These are phyloP conservation scores for Yarrowia keelungensis DNA, from an alignment of 805 yeast species.

Conservation along the genomic window DNA sequence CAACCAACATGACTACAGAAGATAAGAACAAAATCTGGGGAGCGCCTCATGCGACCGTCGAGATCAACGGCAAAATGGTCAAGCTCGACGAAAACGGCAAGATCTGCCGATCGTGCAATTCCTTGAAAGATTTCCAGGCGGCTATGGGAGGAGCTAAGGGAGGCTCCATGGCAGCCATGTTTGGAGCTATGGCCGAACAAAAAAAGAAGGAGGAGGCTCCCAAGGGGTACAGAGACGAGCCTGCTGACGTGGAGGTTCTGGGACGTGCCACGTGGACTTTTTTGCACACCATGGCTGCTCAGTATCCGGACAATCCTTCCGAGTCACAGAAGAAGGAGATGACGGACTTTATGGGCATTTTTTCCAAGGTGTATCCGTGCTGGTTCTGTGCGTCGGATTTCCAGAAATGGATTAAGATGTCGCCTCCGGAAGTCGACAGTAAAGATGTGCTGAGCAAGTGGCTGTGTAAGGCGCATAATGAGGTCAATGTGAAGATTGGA, in stretches of 20 bases:
- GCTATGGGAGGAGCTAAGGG: constrained; percentile 52
- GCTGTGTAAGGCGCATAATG: constrained; percentile 95
- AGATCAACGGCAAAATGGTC: constrained; percentile 36
- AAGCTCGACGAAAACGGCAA: constrained; percentile 34
- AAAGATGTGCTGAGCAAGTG: constrained; percentile 86
- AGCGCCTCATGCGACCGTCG: constrained; percentile 32
- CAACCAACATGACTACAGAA: neutral
- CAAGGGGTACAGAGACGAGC: constrained; percentile 62
- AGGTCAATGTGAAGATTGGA: constrained; percentile 85
- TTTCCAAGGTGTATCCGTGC: constrained; percentile 88
- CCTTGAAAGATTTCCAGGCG: constrained; percentile 77
- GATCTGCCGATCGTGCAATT: constrained; percentile 88
- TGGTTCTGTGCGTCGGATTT: constrained; percentile 93
- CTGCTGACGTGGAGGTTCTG: constrained; percentile 82
- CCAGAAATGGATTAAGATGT: constrained; percentile 60
- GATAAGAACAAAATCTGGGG: constrained; percentile 36
- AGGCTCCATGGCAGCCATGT: constrained; percentile 44
- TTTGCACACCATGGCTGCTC: constrained; percentile 87
- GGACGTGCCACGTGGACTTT: constrained; percentile 94
- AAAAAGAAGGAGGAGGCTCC: constrained; percentile 42
- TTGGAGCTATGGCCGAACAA: constrained; percentile 40
- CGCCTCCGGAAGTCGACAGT: constrained; percentile 52
- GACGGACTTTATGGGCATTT: constrained; percentile 68
- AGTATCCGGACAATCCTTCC: constrained; percentile 76
- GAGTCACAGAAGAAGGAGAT: constrained; percentile 70